Conservation (phyloP, 208 protist species). For the Leishmania aethiopica region DNA sequence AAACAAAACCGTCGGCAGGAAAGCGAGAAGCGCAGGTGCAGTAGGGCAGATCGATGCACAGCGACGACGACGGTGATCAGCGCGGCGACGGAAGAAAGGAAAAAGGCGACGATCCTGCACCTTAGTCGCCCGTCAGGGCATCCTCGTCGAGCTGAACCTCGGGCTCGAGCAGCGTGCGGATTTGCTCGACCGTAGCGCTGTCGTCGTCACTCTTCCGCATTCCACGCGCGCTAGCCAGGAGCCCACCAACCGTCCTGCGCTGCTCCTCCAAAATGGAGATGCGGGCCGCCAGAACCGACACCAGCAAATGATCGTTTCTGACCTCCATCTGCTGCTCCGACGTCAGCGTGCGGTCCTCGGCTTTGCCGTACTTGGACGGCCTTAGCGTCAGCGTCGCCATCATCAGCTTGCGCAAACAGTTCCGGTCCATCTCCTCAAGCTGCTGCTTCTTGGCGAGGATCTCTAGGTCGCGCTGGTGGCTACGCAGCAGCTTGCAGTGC, state of each 20-base stretch:
- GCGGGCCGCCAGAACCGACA: conserved; percentile 45
- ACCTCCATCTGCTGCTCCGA: conserved; percentile 38
- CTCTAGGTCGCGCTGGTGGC: conserved; percentile 45
- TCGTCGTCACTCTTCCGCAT: conserved; percentile 22
- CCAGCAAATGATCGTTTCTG: conserved; percentile 31
- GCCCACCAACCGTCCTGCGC: conserved; percentile 31
- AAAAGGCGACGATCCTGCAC: neutral
- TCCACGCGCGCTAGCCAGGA: conserved; percentile 25
- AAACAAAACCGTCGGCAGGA: neutral
- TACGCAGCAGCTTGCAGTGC: conserved; percentile 21
- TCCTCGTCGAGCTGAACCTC: conserved; percentile 31
- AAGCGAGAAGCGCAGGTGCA: neutral
- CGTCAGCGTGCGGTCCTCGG: conserved; percentile 17
- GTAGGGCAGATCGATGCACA: neutral
- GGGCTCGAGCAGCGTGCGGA: conserved; percentile 27
- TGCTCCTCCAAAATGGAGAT: conserved; percentile 49
- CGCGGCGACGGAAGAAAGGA: neutral
- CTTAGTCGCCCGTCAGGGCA: conserved; percentile 4
- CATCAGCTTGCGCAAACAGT: conserved; percentile 33
- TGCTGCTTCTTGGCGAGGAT: conserved; percentile 58
- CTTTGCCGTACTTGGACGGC: conserved; percentile 11
- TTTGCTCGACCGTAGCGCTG: conserved; percentile 16
- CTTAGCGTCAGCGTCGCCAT: conserved; percentile 19
- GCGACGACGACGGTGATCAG: neutral
- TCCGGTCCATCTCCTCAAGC: conserved; percentile 41